Conservation (phyloP, 2,329 filamentous ascomycete species). For the Akanthomyces uredinophilus region DNA sequence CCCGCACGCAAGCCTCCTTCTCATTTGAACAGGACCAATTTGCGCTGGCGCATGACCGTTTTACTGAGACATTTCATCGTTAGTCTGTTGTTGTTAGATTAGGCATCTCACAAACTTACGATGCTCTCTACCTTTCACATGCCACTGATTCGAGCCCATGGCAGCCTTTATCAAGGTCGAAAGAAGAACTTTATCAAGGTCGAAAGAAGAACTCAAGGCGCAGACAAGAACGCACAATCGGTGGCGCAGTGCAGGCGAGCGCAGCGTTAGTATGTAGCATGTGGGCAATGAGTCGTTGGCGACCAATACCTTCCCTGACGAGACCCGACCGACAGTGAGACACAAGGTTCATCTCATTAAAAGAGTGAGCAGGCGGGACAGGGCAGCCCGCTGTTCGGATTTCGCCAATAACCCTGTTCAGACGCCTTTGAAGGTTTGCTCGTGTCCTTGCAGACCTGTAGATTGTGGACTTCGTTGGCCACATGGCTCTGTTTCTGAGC, state of each 20-base stretch:
- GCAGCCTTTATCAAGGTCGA: neutral
- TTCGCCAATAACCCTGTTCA: neutral
- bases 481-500: neutral
- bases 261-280: neutral
- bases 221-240: too few relatives aligned
- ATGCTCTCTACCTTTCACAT: neutral
- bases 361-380: too few relatives aligned
- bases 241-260: too few relatives aligned
- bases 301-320: neutral
- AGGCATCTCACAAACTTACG: neutral
- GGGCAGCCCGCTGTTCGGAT: neutral
- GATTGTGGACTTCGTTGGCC: neutral
- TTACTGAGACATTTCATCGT: neutral
- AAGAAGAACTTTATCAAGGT: too few relatives aligned
- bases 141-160: neutral
- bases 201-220: too few relatives aligned
- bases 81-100: neutral
- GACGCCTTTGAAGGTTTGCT: neutral
- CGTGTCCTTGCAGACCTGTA: neutral
- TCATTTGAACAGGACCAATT: neutral
- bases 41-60: neutral
- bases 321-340: neutral
- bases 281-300: neutral
- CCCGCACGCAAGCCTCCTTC: neutral
- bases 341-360: neutral